Percentiles rank a stretch among this genome's conserved stretches.
Conservation (phyloP, 805 yeast genomes). For the Wickerhamiella kurtzmanii region DNA sequence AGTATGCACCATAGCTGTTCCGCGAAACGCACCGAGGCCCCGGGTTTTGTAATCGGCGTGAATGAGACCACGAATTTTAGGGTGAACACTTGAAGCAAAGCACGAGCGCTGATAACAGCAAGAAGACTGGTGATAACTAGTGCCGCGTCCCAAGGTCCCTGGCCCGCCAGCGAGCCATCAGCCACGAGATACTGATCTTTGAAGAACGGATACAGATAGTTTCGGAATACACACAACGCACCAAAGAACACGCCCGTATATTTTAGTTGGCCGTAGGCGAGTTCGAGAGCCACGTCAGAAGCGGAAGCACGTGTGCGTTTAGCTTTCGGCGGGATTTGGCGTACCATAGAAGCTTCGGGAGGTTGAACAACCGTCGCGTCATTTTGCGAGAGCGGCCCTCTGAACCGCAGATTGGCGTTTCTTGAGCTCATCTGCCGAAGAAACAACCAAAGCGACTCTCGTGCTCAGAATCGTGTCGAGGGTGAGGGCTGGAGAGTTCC, state of each 20-base stretch:
- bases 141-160: constrained; percentile 12
- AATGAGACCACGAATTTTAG: constrained; percentile 6
- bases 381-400: not conserved
- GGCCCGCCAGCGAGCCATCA: constrained; percentile 7
- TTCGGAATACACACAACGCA: not conserved
- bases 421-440: not conserved
- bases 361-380: not conserved
- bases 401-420: not conserved
- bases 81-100: constrained; percentile 8
- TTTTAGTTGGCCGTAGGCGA: not conserved
- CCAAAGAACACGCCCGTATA: not conserved
- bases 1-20: constrained; percentile 74
- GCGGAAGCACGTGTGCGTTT: not conserved
- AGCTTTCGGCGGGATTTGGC: not conserved
- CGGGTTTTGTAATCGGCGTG: constrained; percentile 33
- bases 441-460: too few relatives aligned
- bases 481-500: too few relatives aligned
- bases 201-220: constrained; percentile 2
- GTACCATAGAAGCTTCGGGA: not conserved
- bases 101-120: constrained; percentile 12
- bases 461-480: too few relatives aligned
- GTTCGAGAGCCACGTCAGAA: not conserved
- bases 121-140: constrained; percentile 8
- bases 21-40: constrained; percentile 54
- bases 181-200: constrained; percentile 9